Base-by-base conservation (phyloP, 2,329 filamentous ascomycete species). In the Botrytis hyacinthi region DNA sequence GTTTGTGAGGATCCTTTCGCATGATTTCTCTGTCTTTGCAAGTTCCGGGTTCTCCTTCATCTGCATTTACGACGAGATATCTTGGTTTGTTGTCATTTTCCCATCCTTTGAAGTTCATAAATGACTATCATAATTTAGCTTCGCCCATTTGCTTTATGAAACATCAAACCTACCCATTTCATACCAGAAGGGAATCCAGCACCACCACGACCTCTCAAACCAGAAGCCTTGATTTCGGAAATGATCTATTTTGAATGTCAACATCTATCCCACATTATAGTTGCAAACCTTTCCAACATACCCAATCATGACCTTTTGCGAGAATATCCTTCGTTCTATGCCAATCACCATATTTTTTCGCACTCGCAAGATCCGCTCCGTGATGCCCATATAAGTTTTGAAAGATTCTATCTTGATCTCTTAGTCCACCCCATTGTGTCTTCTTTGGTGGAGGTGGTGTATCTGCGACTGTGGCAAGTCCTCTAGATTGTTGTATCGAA, bases 51-150 rank as follows among this genome's bases (percentile, higher is more conserved):
- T 99, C 96, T 81, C 96, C 96, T 86, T 99, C 96, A 83, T 99
- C 96, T 78, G 96, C 96, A 82, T 99, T 99, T 86, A 99, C 94
- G 75, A 99, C 95, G 72, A 99, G 87, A 82, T 99, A 99, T 81
- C 96, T 91, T 77, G 96, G 96, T 85, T 97, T 97, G 80, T 84
- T 92, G 83, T 98, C 96, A 86, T 99, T 97, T 81, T 99, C 95
- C 96, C 96, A 99, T 80, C 94, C 96, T 86, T 98, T 98, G 88
- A 95, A 95, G 88, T 99, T 99, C 96, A 99, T 99, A 85, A 99
- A 99, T 68, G 95, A 98, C 94, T 97, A 81, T 60, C 46, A 32
- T 75, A 65, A 76, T 74, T 73, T 60, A 73, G 51, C 54, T 61
- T 76, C 69, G 80, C 75, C 70, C 35, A 59, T 35, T 65, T 74